These are phyloP conservation scores for Geotrichum carabidarum DNA, from an alignment of 1,139 yeast species.

Conservation along the genomic window DNA sequence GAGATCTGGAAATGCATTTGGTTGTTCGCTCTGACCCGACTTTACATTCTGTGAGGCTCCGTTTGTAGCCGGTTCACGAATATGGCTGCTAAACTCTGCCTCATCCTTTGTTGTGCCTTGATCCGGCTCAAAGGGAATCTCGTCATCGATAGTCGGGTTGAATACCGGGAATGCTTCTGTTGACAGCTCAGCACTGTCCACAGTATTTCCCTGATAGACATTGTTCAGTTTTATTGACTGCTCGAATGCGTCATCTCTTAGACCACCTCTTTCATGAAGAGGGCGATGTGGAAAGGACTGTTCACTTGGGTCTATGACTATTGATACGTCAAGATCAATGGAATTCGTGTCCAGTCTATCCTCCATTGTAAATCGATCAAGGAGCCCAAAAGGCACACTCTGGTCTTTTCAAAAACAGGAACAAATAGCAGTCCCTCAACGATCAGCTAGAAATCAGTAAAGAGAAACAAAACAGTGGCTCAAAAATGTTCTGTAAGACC, in stretches of 20 bases:
- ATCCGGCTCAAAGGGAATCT: constrained; percentile 5
- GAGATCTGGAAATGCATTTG: background rate
- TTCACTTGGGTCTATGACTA: background rate
- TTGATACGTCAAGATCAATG: background rate
- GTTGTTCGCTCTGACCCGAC: background rate
- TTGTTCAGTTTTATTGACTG: background rate
- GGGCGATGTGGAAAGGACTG: background rate
- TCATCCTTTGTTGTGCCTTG: constrained; percentile 16
- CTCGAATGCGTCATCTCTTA: background rate
- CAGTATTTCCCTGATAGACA: background rate
- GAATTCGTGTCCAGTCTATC: background rate
- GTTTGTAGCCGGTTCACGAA: background rate
- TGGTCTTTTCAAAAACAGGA: too few relatives aligned
- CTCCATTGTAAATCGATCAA: background rate
- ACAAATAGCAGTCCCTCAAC: too few relatives aligned
- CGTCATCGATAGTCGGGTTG: constrained; percentile 9
- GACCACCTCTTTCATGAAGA: background rate
- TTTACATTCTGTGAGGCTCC: constrained; percentile 40
- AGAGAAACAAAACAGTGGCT: too few relatives aligned
- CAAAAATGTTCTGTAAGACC: too few relatives aligned
- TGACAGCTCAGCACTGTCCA: background rate
- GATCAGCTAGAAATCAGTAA: too few relatives aligned
- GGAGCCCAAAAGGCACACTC: too few relatives aligned
- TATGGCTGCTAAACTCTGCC: constrained; percentile 16
- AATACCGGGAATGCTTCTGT: constrained; percentile 12